phyloP scores from a whole-genome alignment of 306 rosid genomes.

The Cicer pinnatifidum region DNA sequence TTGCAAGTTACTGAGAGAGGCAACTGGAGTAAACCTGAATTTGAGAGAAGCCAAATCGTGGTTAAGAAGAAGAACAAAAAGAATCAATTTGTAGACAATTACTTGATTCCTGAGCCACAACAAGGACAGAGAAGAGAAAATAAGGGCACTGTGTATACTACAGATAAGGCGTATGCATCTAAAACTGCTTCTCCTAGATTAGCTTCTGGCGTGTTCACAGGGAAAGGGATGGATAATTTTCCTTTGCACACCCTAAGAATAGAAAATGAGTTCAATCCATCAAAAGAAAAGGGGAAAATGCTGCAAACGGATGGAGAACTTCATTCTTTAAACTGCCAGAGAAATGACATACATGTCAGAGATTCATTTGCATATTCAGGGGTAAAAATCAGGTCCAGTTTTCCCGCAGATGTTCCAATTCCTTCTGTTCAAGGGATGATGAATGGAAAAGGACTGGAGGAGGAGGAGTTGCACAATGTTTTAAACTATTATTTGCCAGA shows the following conservation, averaged over 20 bases:
- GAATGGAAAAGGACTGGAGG: constrained; percentile 55
- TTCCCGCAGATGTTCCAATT: constrained; percentile 49
- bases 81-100: constrained; percentile 51
- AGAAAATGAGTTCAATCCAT: constrained; percentile 58
- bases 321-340: constrained; percentile 51
- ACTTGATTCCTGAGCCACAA: constrained; percentile 51
- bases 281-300: constrained; percentile 69
- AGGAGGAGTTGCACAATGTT: constrained; percentile 72
- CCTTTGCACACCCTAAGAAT: constrained; percentile 47
- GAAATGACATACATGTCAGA: constrained; percentile 49
- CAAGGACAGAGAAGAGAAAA: constrained; percentile 50
- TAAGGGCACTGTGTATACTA: constrained; percentile 45
- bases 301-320: constrained; percentile 50
- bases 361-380: constrained; percentile 51
- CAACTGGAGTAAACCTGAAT: constrained; percentile 49
- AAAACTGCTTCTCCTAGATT: constrained; percentile 46
- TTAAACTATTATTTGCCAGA: constrained; percentile 56
- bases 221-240: constrained; percentile 51
- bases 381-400: constrained; percentile 54
- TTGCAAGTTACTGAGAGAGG: constrained; percentile 53
- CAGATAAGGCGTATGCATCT: constrained; percentile 44
- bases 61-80: constrained; percentile 69
- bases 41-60: constrained; percentile 52
- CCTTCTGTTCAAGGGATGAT: constrained; percentile 52
- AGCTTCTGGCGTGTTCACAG: constrained; percentile 46